Evolutionary conservation across 257 asterid genomes (phyloP).

Genomic region (Lavandula angustifolia): DNA sequence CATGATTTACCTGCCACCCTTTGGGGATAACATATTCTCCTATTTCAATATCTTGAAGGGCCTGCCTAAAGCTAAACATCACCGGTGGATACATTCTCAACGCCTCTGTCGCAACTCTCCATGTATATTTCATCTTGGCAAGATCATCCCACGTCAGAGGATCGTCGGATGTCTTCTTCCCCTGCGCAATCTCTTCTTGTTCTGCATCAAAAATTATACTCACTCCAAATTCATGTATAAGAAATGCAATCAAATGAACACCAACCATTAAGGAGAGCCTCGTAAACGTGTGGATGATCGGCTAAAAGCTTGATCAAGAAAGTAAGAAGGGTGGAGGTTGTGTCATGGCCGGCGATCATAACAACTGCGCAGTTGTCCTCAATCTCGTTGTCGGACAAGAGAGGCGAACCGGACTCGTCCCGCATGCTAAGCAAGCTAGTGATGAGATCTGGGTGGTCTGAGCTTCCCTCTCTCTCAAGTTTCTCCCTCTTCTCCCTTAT

Average conservation of each 20-base stretch:
- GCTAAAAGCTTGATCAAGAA: constrained; percentile 22
- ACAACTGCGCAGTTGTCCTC: constrained; percentile 5
- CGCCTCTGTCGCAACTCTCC: constrained; percentile 24
- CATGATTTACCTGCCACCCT: constrained; percentile 38
- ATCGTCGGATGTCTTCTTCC: not conserved
- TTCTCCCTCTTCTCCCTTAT: constrained; percentile 24
- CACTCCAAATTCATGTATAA: too few species aligned
- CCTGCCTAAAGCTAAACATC: constrained; percentile 10
- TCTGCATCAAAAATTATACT: too few species aligned
- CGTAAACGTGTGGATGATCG: constrained; percentile 19
- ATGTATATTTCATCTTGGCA: constrained; percentile 31
- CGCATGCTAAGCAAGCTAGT: constrained; percentile 24
- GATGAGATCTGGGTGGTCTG: constrained; percentile 21
- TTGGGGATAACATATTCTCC: constrained; percentile 28
- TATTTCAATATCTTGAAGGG: constrained; percentile 18
- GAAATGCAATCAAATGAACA: too few species aligned
- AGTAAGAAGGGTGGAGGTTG: constrained; percentile 17
- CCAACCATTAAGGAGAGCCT: too few species aligned
- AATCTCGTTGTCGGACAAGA: constrained; percentile 18
- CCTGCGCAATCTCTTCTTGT: constrained; percentile 26
- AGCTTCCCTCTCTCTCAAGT: not conserved
- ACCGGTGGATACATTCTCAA: constrained; percentile 31
- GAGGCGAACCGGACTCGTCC: constrained; percentile 9
- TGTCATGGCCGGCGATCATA: constrained; percentile 30
- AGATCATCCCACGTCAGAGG: constrained; percentile 31